These are phyloP conservation scores for Candida corydali DNA, from an alignment of 805 yeast species.

Conservation along the genomic window DNA sequence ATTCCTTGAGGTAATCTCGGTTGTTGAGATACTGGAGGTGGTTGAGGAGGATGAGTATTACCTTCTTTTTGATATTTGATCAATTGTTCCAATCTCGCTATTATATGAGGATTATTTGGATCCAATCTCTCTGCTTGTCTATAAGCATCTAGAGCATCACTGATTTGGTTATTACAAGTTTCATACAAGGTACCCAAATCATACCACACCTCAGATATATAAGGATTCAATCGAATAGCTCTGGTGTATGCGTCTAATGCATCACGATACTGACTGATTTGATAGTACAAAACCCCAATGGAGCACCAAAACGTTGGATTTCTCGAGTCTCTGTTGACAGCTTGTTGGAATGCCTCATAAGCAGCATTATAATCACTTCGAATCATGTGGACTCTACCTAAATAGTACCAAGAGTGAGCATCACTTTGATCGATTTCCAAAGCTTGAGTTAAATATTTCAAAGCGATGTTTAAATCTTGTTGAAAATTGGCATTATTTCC, in stretches of 20 bases:
- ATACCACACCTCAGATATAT: slow-evolving; percentile 97
- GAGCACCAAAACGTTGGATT: slow-evolving; percentile 98
- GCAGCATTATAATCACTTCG: slow-evolving; percentile 93
- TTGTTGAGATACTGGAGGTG: slow-evolving; percentile 65
- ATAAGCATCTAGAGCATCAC: slow-evolving; percentile 95
- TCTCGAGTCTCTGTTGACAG: slow-evolving; percentile 93
- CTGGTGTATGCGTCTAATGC: slow-evolving; percentile 97
- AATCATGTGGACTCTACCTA: slow-evolving; percentile 96
- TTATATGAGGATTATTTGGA: slow-evolving; percentile 91
- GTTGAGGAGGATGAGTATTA: slow-evolving; percentile 58
- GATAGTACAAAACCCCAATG: slow-evolving; percentile 93
- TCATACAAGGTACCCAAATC: slow-evolving; percentile 96
- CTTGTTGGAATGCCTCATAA: slow-evolving; percentile 97
- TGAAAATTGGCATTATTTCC: slow-evolving; percentile 58
- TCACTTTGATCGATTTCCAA: slow-evolving; percentile 85
- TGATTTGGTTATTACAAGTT: slow-evolving; percentile 92
- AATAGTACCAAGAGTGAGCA: slow-evolving; percentile 95
- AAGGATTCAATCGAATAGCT: slow-evolving; percentile 93
- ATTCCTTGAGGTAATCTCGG: slow-evolving; percentile 60
- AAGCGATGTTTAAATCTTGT: slow-evolving; percentile 75
- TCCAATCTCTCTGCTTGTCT: slow-evolving; percentile 94
- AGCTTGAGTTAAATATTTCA: slow-evolving; percentile 78
- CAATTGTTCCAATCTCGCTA: slow-evolving; percentile 85
- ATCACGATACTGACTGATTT: slow-evolving; percentile 92
- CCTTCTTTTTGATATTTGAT: slow-evolving; percentile 69